Percentiles rank a stretch among this genome's conserved stretches.
Conservation (phyloP, 2,329 filamentous ascomycete genomes). For the Leptographium lundbergii region DNA sequence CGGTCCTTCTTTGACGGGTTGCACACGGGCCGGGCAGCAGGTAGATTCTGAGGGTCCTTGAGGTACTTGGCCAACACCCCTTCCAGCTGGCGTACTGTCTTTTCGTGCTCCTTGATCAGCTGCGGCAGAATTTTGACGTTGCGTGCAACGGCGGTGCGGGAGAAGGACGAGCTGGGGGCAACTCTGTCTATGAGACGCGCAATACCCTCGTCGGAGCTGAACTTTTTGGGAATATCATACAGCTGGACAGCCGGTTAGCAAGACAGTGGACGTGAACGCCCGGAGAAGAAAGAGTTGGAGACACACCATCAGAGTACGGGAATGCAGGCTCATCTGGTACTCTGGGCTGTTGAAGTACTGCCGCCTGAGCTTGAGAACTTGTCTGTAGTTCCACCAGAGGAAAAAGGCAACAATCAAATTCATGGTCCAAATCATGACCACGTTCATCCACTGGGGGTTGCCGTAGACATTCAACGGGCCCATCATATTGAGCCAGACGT, state of each 20-base stretch:
- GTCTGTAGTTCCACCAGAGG: constrained; percentile 82
- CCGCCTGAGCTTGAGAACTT: constrained; percentile 57
- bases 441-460: constrained; percentile 43
- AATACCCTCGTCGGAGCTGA: constrained; percentile 75
- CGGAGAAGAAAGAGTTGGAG: too few species aligned
- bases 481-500: constrained; percentile 43
- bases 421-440: constrained; percentile 50
- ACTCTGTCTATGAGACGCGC: constrained; percentile 70
- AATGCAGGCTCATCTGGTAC: constrained; percentile 78
- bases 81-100: constrained; percentile 71
- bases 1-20: constrained; percentile 70
- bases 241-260: constrained; percentile 35
- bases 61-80: constrained; percentile 78
- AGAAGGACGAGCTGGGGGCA: constrained; percentile 65
- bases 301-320: constrained; percentile 53
- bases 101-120: constrained; percentile 72
- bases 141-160: constrained; percentile 70
- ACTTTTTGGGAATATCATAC: constrained; percentile 69
- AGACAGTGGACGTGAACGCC: neutral
- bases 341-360: constrained; percentile 75
- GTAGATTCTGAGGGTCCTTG: constrained; percentile 71
- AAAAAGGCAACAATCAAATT: constrained; percentile 67
- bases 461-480: constrained; percentile 45
- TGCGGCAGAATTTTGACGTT: constrained; percentile 85
- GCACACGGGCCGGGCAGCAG: constrained; percentile 64